Base-by-base conservation (phyloP, 2,329 filamentous ascomycete species). In the Colletotrichum sp. region DNA sequence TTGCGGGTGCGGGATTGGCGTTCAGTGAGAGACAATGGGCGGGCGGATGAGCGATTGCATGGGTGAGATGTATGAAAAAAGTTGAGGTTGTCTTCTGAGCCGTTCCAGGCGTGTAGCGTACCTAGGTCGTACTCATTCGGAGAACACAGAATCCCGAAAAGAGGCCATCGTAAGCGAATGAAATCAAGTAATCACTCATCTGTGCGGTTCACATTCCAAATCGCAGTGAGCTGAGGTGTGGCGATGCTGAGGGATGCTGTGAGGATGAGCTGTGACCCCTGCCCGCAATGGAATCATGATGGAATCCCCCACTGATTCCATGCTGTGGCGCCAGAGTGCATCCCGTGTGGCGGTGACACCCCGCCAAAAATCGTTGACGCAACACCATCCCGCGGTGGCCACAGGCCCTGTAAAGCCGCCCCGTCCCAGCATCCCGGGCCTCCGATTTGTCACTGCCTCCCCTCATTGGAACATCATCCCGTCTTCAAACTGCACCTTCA, bases 331-430 rank as follows among this genome's bases (percentile, higher is more conserved):
- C 49, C 39, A 59, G 39, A 63, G 49, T 27, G 32, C 27, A 52
- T 52, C n/a, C 44, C 6, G 11, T 76, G 70, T 76, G 70, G 74
- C 74, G 70, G 69, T 49, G 29, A 49, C 55, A 15, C 61, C 62
- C 73, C 55, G 57, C 73, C 34, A 62, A 65, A 76, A 62, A 67
- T 76, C 74, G 74, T 74, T 76, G 74, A 76, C 74, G 74, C 74
- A 76, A 76, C 63, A 73, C 39, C 52, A 49, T 27, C 27, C 64
- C 62, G 34, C 12, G n/a, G 52, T 52, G 70, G 70, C 32, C 72
- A 63, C 59, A 32, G 63, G 25, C 52, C 63, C 44, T 16, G 29
- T 64, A 64, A 19, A 65, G 49, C 64, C 22, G 44, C 70, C 61
- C 27, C 34, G 25, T 69, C 52, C 29, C 67, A 32, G 66, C 25